phyloP scores from a whole-genome alignment of 805 yeast species.

The Wickerhamomyces hampshirensis region DNA sequence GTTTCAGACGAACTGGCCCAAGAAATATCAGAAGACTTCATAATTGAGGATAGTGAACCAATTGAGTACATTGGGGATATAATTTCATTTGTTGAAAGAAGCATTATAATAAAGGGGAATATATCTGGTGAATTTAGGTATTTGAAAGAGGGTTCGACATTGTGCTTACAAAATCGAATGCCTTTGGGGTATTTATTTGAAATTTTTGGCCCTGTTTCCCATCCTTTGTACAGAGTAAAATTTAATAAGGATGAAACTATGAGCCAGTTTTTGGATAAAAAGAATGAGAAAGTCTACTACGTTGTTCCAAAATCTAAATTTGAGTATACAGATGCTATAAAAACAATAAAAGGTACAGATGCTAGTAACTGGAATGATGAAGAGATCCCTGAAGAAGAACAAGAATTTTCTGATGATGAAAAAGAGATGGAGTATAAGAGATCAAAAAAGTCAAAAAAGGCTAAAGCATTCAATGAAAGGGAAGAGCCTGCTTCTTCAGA shows the following conservation, averaged over 20 bases:
- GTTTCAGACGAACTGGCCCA: slow-evolving; percentile 63
- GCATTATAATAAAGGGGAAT: slow-evolving; percentile 65
- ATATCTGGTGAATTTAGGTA: slow-evolving; percentile 82
- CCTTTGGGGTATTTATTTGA: slow-evolving; percentile 79
- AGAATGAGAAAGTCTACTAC: slow-evolving; percentile 60
- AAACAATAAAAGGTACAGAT: slow-evolving; percentile 77
- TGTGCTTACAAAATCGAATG: slow-evolving; percentile 69
- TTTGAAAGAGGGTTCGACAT: slow-evolving; percentile 71
- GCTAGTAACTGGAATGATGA: slow-evolving; percentile 95
- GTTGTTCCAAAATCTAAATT: slow-evolving; percentile 81
- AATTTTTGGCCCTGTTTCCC: slow-evolving; percentile 81
- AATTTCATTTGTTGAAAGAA: slow-evolving; percentile 63
- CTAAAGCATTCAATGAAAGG: slow-evolving; percentile 1
- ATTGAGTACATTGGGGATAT: slow-evolving; percentile 71
- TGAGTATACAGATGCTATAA: slow-evolving; percentile 68
- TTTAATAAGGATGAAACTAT: slow-evolving; percentile 49
- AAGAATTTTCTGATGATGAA: slow-evolving; percentile 94
- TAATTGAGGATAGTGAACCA: slow-evolving; percentile 53
- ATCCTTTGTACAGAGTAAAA: slow-evolving; percentile 77
- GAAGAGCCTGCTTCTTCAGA: no score
- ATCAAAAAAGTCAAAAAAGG: slow-evolving; percentile 43
- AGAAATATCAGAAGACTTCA: slow-evolving; percentile 60
- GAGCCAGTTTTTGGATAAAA: slow-evolving; percentile 38
- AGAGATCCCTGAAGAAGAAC: slow-evolving; percentile 88
- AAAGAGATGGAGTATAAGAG: slow-evolving; percentile 70